These are phyloP conservation scores for Mycena capillaripes DNA, from an alignment of 768 basidiomycete species.

Conservation along the genomic window DNA sequence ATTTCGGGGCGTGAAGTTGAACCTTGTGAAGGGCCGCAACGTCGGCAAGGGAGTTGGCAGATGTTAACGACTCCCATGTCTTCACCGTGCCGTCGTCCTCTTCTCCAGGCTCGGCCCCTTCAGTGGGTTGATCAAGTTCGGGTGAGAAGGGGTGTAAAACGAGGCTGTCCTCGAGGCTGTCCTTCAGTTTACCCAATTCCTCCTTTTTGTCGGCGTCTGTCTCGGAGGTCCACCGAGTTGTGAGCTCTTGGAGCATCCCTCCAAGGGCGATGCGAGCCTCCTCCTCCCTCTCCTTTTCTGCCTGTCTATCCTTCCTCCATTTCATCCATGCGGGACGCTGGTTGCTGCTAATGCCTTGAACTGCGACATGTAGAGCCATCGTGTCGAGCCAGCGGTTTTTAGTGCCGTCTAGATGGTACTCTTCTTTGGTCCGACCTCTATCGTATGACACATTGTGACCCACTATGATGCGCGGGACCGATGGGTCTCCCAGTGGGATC, in stretches of 20 bases:
- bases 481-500: slow-evolving; percentile 76
- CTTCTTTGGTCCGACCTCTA: slow-evolving; percentile 84
- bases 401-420: slow-evolving; percentile 80
- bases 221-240: slow-evolving; percentile 64
- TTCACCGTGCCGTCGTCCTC: slow-evolving; percentile 50
- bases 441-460: slow-evolving; percentile 98
- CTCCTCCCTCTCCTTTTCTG: slow-evolving; percentile 65
- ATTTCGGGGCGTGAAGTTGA: slow-evolving; percentile 31
- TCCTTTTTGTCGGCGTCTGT: slow-evolving; percentile 59
- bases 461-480: slow-evolving; percentile 75
- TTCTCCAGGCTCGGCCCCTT: slow-evolving; percentile 53
- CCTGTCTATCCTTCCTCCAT: slow-evolving; percentile 79
- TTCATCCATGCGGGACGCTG: slow-evolving; percentile 96
- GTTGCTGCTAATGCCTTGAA: slow-evolving; percentile 93
- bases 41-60: slow-evolving; percentile 92
- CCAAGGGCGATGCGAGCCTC: slow-evolving; percentile 75
- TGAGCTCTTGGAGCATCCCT: slow-evolving; percentile 55
- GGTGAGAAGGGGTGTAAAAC: slow-evolving; percentile 18
- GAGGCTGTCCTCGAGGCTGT: slow-evolving; percentile 48
- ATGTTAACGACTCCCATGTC: slow-evolving; percentile 94
- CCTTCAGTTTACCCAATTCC: slow-evolving; percentile 58
- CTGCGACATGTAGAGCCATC: slow-evolving; percentile 94
- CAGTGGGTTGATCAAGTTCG: slow-evolving; percentile 24
- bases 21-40: slow-evolving; percentile 84
- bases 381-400: slow-evolving; percentile 92